Evolutionary conservation across 2,329 filamentous ascomycete genomes (phyloP), one percentile per base, ranked within the genome.

Genomic region (Ceratocystis colombiana): DNA sequence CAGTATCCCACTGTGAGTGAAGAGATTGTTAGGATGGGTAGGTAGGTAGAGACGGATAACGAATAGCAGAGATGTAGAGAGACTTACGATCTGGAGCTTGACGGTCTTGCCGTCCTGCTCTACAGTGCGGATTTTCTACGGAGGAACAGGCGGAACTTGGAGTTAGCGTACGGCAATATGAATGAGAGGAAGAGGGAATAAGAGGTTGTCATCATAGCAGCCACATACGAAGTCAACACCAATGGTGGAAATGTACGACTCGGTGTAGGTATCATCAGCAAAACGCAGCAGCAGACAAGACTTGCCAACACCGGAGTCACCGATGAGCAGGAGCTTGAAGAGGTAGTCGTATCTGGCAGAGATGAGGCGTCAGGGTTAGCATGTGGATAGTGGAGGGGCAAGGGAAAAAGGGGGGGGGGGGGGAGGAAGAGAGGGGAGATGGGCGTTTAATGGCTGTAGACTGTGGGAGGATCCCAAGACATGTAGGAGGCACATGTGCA

Each of bases 251-350:
- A 99, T 99, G 82, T 97, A 99, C 77, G 90, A 96, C 82, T 97
- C 94, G 69, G 94, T 99, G 83, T 97, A 99, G 78, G 94, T 97
- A 75, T 96, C 92, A 77, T 96, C 94, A 75, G 94, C 94, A 76
- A 99, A 99, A 81, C 94, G 91, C 76, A 99, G 84, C 72, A 99
- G 84, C 81, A 99, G 79, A 80, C 94, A 99, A 75, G 94, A 99
- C 88, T 99, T 99, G 88, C 94, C 94, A 75, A 99, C 94, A 86
- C 94, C 94, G 78, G 94, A 99, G 79, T 99, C 94, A 79, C 94
- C 94, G 86, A 99, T 99, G 82, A 99, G 93, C 79, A 99, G 90
- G 72, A 99, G 91, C 87, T 99, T 99, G 87, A 99, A 99, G 75
- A 99, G 91, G 79, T 99, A 99, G 78, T 99, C 94, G 89, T 99